A percentile compares a stretch with the other conserved stretches of the same genome.
Conservation (phyloP, 305 asterid species). For the Rubia peregrina region DNA sequence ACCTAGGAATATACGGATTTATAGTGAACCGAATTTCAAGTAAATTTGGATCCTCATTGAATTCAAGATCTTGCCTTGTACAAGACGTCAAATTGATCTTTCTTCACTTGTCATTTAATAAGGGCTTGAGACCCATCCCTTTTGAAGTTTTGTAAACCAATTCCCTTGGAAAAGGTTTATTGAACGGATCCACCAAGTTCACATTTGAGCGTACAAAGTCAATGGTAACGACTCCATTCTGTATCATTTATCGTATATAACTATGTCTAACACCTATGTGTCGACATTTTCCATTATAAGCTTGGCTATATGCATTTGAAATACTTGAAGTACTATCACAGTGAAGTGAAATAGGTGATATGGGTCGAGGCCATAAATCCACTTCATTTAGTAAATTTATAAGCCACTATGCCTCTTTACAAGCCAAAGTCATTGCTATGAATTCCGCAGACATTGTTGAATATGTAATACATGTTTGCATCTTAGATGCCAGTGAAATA, state of each 20-base stretch:
- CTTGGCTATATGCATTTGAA: conserved; percentile 2
- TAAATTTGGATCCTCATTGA: conserved; percentile 1
- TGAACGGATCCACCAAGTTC: background rate
- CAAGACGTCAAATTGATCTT: background rate
- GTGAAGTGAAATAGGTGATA: background rate
- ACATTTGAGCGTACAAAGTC: background rate
- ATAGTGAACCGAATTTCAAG: background rate
- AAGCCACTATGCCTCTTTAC: background rate
- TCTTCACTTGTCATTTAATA: background rate
- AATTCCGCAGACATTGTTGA: background rate
- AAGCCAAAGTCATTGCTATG: background rate
- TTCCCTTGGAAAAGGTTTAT: background rate
- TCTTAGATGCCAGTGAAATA: background rate
- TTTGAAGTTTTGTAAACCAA: background rate
- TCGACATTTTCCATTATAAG: conserved; percentile 7
- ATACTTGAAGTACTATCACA: conserved; percentile 1
- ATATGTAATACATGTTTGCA: background rate
- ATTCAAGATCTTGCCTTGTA: background rate
- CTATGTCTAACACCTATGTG: background rate
- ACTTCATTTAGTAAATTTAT: background rate
- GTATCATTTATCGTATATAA: background rate
- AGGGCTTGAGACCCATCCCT: background rate
- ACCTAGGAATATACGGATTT: background rate
- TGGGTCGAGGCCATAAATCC: background rate
- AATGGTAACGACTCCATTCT: background rate